Base-by-base conservation (phyloP, 345 rosid species). In the Hevea brasiliensis region DNA sequence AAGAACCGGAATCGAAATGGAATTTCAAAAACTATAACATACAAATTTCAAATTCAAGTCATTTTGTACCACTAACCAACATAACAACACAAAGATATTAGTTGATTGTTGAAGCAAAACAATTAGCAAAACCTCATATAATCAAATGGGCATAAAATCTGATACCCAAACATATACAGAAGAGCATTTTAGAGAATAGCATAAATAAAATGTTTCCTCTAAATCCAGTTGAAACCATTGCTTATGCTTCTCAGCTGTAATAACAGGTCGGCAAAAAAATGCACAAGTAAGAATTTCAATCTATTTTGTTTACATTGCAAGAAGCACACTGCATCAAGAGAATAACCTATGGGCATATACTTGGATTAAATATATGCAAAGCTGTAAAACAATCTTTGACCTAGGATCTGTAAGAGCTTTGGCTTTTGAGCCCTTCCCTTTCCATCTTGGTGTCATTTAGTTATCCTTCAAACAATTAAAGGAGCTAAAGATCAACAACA, bases 161-260 rank as follows among this genome's bases (percentile, higher is more conserved):
- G n/a, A n/a, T n/a, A n/a, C n/a, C n/a, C n/a, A n/a, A n/a, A n/a
- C n/a, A n/a, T n/a, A n/a, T n/a, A n/a, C n/a, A n/a, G n/a, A n/a
- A n/a, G n/a, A n/a, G 87, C 99, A 90, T 66, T 87, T 85, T 57
- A 90, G 81, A 73, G 76, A 78, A 84, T 82, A 74, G 26, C 80
- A 70, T 71, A 91, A 72, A 55, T 79, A 91, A 76, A 90, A 92
- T 51, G 96, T 92, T 88, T 95, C 99, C 80, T 92, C 99, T 76
- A 86, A 70, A 41, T 86, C 73, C 79, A 91, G 67, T 63, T 84
- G 94, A 84, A 88, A 81, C 96, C 91, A 87, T 8, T 88, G 89
- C 83, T 89, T 87, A 45, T 80, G 88, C 84, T 88, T 87, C 54
- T 85, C 92, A 0, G 86, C 78, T 23, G 89, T 85, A 35, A 84